Conservation (phyloP, 176 grass and related monocot species). For the Carex pumila region DNA sequence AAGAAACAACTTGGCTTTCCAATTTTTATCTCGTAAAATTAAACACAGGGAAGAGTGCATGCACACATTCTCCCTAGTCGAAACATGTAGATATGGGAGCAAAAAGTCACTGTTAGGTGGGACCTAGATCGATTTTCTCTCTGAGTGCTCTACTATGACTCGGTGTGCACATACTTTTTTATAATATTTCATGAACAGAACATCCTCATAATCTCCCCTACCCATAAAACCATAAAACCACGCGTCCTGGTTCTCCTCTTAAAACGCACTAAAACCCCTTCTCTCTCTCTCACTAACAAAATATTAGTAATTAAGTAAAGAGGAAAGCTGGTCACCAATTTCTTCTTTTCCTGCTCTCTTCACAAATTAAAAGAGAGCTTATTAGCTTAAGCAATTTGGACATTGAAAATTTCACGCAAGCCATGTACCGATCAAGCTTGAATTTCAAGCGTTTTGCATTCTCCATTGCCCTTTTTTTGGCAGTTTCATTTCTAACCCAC, state of each 20-base stretch:
- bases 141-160: background rate
- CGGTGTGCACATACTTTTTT: background rate
- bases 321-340: slow-evolving; percentile 2
- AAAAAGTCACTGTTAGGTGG: background rate
- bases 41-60: background rate
- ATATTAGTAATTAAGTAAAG: background rate
- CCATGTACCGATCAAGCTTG: slow-evolving; percentile 17
- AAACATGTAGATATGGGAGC: background rate
- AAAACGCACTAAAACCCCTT: slow-evolving; percentile 15
- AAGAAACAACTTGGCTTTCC: too few relatives aligned
- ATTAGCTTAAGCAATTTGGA: background rate
- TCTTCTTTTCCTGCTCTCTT: background rate
- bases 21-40: background rate
- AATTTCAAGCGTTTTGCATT: slow-evolving; percentile 19
- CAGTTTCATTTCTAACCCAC: slow-evolving; percentile 6
- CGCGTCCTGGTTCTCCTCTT: background rate
- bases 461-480: slow-evolving; percentile 11
- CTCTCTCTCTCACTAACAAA: background rate
- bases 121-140: background rate
- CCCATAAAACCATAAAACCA: slow-evolving; percentile 10
- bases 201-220: background rate
- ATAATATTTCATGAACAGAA: background rate
- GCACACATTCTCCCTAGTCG: background rate
- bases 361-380: background rate
- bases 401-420: background rate